phyloP scores from a whole-genome alignment of 371 early-diverging fungal genomes.

The Nematocida homosporus region DNA sequence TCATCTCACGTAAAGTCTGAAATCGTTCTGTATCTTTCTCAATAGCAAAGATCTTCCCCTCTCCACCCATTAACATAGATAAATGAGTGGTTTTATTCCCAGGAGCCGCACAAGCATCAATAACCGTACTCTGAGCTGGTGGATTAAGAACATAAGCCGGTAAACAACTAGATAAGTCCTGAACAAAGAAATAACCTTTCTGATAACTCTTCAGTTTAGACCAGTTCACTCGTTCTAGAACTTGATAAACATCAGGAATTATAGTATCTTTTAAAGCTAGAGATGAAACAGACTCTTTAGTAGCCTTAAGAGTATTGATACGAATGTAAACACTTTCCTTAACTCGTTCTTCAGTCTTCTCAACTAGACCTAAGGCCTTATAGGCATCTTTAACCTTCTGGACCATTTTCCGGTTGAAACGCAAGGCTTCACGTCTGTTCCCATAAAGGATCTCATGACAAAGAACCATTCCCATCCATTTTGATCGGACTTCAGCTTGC shows the following conservation, averaged over 20 bases:
- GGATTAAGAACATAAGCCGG: conserved; percentile 83
- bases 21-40: conserved; percentile 78
- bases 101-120: conserved; percentile 95
- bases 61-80: conserved; percentile 76
- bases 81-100: conserved; percentile 94
- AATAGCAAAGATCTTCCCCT: conserved; percentile 81
- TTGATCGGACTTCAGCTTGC: conserved; percentile 41
- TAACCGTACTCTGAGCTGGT: conserved; percentile 71
- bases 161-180: conserved; percentile 72
- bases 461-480: conserved; percentile 40
- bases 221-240: conserved; percentile 53
- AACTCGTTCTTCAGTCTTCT: conserved; percentile 7
- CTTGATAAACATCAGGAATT: conserved; percentile 62
- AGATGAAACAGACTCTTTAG: conserved; percentile 26
- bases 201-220: conserved; percentile 34
- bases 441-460: conserved; percentile 63
- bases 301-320: conserved; percentile 59
- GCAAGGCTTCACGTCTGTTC: conserved; percentile 44
- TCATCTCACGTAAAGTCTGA: conserved; percentile 72
- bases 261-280: conserved; percentile 49
- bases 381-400: conserved; percentile 55
- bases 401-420: conserved; percentile 54
- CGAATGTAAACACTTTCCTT: conserved; percentile 48
- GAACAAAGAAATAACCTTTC: conserved; percentile 61
- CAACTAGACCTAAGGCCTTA: conserved; percentile 34